A percentile compares a stretch with the other conserved stretches of the same genome.
These are phyloP conservation scores for Candida maesae DNA, from an alignment of 805 yeast genomes.

Conservation along the genomic window DNA sequence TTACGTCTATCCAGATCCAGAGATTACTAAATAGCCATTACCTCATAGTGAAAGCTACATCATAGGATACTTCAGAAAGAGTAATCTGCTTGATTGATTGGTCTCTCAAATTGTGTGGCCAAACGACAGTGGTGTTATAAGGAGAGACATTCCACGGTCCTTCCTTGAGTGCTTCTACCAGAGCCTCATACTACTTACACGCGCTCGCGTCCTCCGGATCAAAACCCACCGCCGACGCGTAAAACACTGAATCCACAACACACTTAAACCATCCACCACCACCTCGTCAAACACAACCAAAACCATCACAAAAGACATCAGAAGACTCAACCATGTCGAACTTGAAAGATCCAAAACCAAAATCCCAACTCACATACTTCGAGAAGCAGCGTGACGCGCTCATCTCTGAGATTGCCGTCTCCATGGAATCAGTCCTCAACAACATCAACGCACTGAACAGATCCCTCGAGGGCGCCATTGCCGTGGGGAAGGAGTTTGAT, in stretches of 20 bases:
- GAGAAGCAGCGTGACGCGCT: constrained; percentile 57
- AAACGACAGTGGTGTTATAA: no score
- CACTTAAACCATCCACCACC: background rate
- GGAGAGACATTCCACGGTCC: no score
- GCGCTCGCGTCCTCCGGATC: background rate
- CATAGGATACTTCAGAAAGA: no score
- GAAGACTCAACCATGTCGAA: constrained; percentile 1
- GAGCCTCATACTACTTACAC: no score
- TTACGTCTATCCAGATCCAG: no score
- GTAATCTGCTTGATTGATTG: no score
- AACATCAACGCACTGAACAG: constrained; percentile 64
- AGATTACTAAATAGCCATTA: no score
- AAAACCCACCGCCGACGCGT: no score
- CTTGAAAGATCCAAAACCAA: constrained; percentile 4
- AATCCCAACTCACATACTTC: constrained; percentile 36
- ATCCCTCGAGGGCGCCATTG: constrained; percentile 60
- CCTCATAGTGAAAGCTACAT: no score
- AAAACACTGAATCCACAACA: no score
- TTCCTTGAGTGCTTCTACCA: no score
- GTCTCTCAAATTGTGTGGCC: no score
- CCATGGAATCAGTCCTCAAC: constrained; percentile 62
- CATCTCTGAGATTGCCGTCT: constrained; percentile 52
- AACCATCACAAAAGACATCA: background rate
- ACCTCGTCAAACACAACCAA: background rate
- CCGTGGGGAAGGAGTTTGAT: constrained; percentile 75